phyloP scores from a whole-genome alignment of 495 filamentous ascomycete species.

The Oleoguttula mirabilis region DNA sequence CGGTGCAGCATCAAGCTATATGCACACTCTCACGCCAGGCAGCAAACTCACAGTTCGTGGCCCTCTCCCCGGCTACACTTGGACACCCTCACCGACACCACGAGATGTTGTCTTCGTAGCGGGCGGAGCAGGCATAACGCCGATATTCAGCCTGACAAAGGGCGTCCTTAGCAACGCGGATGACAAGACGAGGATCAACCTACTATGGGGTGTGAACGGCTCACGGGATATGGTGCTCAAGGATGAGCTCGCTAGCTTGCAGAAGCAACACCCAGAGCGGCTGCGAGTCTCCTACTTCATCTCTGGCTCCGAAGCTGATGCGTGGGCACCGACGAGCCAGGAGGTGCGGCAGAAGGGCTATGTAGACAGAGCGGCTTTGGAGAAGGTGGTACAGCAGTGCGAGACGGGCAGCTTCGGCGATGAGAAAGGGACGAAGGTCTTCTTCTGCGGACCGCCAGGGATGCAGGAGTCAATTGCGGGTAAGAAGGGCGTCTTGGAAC shows the following conservation, averaged over 20 bases:
- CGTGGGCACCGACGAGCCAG: conserved; percentile 24
- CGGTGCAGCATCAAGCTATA: conserved; percentile 47
- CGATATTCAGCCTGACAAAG: conserved; percentile 43
- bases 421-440: conserved; percentile 41
- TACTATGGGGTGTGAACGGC: conserved; percentile 33
- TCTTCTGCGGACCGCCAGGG: conserved; percentile 53
- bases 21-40: conserved; percentile 51
- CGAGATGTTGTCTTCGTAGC: conserved; percentile 41
- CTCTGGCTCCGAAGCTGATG: conserved; percentile 30
- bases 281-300: conserved; percentile 52
- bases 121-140: conserved; percentile 47
- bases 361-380: conserved; percentile 44
- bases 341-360: conserved; percentile 38
- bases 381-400: conserved; percentile 34
- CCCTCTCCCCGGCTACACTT: conserved; percentile 40
- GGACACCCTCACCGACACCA: conserved; percentile 40
- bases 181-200: conserved; percentile 38
- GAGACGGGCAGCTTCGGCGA: conserved; percentile 20
- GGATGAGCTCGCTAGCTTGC: conserved; percentile 39
- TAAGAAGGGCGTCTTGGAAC: conserved; percentile 22
- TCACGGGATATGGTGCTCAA: conserved; percentile 22
- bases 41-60: conserved; percentile 43
- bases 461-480: conserved; percentile 50
- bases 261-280: conserved; percentile 41
- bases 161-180: conserved; percentile 39